A percentile compares a stretch with the other conserved stretches of the same genome.
These are phyloP conservation scores for Holtermanniella nyarrowii DNA, from an alignment of 768 basidiomycete species.

Conservation along the genomic window DNA sequence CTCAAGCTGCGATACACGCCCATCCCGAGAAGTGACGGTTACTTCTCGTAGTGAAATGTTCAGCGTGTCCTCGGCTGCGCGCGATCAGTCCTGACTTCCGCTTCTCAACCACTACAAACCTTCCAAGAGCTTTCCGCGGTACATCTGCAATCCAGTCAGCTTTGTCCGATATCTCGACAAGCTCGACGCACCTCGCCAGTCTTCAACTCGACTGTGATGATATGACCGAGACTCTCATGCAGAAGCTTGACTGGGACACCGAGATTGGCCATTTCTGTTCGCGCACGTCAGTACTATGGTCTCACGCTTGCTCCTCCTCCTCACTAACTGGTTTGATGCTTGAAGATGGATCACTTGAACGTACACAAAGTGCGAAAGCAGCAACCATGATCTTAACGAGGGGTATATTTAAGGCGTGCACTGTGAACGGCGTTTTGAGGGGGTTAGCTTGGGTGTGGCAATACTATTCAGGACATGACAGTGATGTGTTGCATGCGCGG, in stretches of 20 bases:
- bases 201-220: constrained; percentile 96
- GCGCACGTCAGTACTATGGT: not conserved
- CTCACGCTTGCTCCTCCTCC: too few species aligned
- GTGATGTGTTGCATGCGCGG: too few species aligned
- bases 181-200: constrained; percentile 61
- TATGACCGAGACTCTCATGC: constrained; percentile 90
- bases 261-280: constrained; percentile 42
- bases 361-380: too few species aligned
- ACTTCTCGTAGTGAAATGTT: constrained; percentile 95
- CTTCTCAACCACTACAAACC: constrained; percentile 48
- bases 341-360: too few species aligned
- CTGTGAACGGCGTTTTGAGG: not conserved
- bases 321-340: too few species aligned
- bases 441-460: not conserved
- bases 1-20: constrained; percentile 94
- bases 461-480: too few species aligned
- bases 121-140: constrained; percentile 93
- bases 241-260: constrained; percentile 94
- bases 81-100: not conserved
- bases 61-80: constrained; percentile 87
- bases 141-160: constrained; percentile 45
- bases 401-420: not conserved
- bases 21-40: constrained; percentile 95
- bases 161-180: not conserved
- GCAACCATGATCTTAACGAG: not conserved